phyloP scores from a whole-genome alignment of 2,329 filamentous ascomycete genomes.

The Penicillium nordicum region DNA sequence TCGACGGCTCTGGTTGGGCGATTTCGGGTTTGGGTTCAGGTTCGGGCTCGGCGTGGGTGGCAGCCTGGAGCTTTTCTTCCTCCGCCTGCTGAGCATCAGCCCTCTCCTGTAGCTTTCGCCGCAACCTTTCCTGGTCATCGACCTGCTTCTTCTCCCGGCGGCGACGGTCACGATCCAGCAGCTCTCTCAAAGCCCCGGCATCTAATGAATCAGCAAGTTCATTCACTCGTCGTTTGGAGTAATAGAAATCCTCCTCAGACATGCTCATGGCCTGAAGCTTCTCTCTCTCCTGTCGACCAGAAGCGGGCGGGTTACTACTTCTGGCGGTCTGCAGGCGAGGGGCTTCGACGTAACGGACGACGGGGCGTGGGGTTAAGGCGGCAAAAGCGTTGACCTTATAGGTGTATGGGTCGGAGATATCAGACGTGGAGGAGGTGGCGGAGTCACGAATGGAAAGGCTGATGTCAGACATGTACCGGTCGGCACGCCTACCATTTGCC shows the following conservation, averaged over 20 bases:
- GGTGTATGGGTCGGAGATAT: slow-evolving; percentile 67
- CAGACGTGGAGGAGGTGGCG: slow-evolving; percentile 72
- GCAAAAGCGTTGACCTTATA: slow-evolving; percentile 79
- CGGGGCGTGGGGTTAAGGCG: slow-evolving; percentile 80
- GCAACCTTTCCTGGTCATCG: slow-evolving; percentile 63
- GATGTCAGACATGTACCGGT: slow-evolving; percentile 65
- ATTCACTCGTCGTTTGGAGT: slow-evolving; percentile 61
- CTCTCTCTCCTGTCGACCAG: slow-evolving; percentile 46
- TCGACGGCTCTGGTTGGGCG: background rate
- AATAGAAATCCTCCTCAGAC: slow-evolving; percentile 56
- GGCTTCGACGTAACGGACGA: slow-evolving; percentile 68
- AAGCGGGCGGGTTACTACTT: slow-evolving; percentile 47
- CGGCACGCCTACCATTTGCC: slow-evolving; percentile 54
- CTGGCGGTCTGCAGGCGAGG: slow-evolving; percentile 54
- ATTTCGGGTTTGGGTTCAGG: slow-evolving; percentile 1
- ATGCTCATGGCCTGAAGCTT: slow-evolving; percentile 54
- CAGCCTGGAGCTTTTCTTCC: slow-evolving; percentile 35
- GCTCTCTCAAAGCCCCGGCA: slow-evolving; percentile 75
- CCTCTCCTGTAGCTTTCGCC: slow-evolving; percentile 45
- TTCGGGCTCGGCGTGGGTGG: background rate
- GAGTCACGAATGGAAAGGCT: slow-evolving; percentile 73
- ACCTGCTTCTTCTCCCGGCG: slow-evolving; percentile 71
- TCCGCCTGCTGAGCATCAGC: slow-evolving; percentile 56
- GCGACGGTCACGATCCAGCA: slow-evolving; percentile 85
- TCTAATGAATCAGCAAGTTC: slow-evolving; percentile 79